phyloP scores from a whole-genome alignment of 176 grass and related monocot species.

The Leersia perrieri region DNA sequence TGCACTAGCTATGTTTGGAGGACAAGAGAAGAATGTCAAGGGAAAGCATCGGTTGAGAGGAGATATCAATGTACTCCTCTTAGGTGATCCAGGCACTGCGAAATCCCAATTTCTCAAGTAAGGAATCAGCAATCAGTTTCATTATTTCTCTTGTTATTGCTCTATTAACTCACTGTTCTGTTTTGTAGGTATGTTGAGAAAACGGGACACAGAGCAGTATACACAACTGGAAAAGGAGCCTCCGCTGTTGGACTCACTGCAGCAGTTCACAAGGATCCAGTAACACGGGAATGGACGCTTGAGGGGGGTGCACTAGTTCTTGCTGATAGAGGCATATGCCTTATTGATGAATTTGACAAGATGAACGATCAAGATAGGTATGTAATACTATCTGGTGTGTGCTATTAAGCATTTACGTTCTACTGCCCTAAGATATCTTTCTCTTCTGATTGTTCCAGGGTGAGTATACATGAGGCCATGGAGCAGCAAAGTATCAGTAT shows the following conservation, averaged over 20 bases:
- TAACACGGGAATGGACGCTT: conserved; percentile 97
- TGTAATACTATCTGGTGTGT: conserved; percentile 28
- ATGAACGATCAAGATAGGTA: conserved; percentile 99
- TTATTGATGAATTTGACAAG: conserved; percentile 99
- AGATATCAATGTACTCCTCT: conserved; percentile 93
- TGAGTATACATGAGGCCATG: conserved; percentile 99
- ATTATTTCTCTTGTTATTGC: neutral
- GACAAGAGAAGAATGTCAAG: conserved; percentile 89
- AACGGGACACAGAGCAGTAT: conserved; percentile 93
- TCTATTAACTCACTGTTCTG: conserved; percentile 12
- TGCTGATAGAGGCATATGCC: conserved; percentile 95
- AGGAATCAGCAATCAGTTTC: conserved; percentile 18
- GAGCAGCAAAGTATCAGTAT: conserved; percentile 99
- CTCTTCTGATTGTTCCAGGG: conserved; percentile 55
- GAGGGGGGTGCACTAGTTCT: conserved; percentile 97
- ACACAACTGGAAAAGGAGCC: conserved; percentile 98
- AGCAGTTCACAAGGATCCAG: conserved; percentile 95
- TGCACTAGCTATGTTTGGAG: conserved; percentile 96
- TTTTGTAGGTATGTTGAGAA: conserved; percentile 89
- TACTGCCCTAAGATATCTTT: neutral
- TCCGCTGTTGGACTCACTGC: conserved; percentile 95
- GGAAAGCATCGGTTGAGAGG: conserved; percentile 95
- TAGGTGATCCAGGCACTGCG: conserved; percentile 97
- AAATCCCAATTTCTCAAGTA: conserved; percentile 99
- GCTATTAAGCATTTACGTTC: conserved; percentile 14